A percentile compares a stretch with the other conserved stretches of the same genome.
phyloP scores from a whole-genome alignment of 2,329 filamentous ascomycete genomes.

The Cordyceps javanica region DNA sequence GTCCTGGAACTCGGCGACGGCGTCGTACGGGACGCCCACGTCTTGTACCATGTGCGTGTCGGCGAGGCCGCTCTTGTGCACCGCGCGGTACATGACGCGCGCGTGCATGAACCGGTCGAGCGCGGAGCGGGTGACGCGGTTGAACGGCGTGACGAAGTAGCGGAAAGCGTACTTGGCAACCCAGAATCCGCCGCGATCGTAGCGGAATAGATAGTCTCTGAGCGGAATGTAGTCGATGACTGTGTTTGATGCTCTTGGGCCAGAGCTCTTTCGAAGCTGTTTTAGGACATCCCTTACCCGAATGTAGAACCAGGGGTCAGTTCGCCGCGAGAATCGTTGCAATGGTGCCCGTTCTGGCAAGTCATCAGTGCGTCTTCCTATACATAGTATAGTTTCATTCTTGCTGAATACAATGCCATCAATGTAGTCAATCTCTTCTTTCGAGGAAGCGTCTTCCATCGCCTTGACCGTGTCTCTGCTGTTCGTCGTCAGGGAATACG shows the following conservation, averaged over 20 bases:
- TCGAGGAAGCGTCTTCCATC: constrained; percentile 37
- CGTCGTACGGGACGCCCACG: constrained; percentile 44
- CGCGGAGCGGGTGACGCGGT: constrained; percentile 53
- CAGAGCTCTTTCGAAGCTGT: constrained; percentile 16
- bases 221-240: constrained; percentile 51
- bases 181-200: constrained; percentile 56
- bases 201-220: constrained; percentile 61
- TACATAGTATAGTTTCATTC: constrained; percentile 51
- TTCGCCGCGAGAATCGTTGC: constrained; percentile 47
- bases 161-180: constrained; percentile 54
- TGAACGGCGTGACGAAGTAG: constrained; percentile 62
- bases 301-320: constrained; percentile 70
- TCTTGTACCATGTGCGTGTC: constrained; percentile 61
- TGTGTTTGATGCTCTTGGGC: constrained; percentile 12
- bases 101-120: constrained; percentile 59
- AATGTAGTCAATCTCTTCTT: constrained; percentile 53
- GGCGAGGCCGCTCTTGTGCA: constrained; percentile 55
- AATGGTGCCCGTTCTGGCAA: constrained; percentile 28
- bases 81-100: constrained; percentile 57
- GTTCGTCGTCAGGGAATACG: constrained; percentile 43
- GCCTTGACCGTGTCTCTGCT: constrained; percentile 32
- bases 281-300: constrained; percentile 47
- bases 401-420: constrained; percentile 61
- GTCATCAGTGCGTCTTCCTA: constrained; percentile 49
- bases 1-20: constrained; percentile 36